Conservation (phyloP, 83 land plant species). For the Picea abies region DNA sequence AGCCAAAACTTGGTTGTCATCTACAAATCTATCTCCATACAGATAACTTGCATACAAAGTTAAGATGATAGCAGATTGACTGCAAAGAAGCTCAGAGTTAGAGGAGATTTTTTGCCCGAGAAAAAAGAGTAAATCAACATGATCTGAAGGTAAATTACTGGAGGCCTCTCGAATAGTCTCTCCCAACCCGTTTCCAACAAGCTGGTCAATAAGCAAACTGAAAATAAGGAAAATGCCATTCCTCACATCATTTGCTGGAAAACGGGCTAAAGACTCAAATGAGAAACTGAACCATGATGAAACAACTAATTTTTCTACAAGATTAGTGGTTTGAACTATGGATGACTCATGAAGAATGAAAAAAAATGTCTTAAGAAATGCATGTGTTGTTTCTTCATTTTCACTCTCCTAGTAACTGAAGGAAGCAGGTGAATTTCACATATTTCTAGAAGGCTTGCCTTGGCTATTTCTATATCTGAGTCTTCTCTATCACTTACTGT, state of each 20-base stretch:
- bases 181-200: constrained; percentile 49
- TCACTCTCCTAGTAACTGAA: constrained; percentile 32
- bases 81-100: constrained; percentile 30
- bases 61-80: constrained; percentile 52
- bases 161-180: constrained; percentile 51
- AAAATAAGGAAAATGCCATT: constrained; percentile 46
- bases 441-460: constrained; percentile 27
- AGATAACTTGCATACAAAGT: constrained; percentile 46
- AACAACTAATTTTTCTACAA: constrained; percentile 40
- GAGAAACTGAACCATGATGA: constrained; percentile 59
- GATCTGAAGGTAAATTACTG: constrained; percentile 52
- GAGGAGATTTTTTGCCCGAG: constrained; percentile 45
- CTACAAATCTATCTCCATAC: constrained; percentile 49
- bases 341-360: constrained; percentile 36
- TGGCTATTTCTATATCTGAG: constrained; percentile 14
- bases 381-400: constrained; percentile 52
- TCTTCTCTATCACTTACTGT: not conserved
- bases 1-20: constrained; percentile 38
- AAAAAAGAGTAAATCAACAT: constrained; percentile 52
- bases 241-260: constrained; percentile 49
- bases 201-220: constrained; percentile 47
- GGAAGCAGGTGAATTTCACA: constrained; percentile 53
- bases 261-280: constrained; percentile 51
- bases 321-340: constrained; percentile 18
- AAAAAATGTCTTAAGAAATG: constrained; percentile 51